Conservation (phyloP, 2,329 filamentous ascomycete species). For the Alternaria gaisen region DNA sequence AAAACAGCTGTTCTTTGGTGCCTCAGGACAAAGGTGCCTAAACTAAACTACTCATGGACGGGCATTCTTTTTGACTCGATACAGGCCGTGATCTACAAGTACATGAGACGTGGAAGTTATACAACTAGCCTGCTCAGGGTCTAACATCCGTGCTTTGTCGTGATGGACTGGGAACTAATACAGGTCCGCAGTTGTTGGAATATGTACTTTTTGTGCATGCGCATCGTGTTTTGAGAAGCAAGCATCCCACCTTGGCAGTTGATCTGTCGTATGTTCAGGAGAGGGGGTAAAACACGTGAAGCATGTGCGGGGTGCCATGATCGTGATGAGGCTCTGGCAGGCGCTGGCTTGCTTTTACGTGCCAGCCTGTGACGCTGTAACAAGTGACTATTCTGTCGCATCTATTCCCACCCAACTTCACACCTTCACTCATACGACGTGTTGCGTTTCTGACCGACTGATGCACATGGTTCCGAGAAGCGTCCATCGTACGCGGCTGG, state of each 20-base stretch:
- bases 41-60: background rate
- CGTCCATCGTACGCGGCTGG: background rate
- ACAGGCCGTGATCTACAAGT: background rate
- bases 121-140: slow-evolving; percentile 1
- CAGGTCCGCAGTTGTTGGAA: slow-evolving; percentile 7
- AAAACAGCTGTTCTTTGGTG: background rate
- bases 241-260: slow-evolving; percentile 1
- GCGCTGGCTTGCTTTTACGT: slow-evolving; percentile 2
- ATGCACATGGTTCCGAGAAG: slow-evolving; percentile 9
- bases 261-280: background rate
- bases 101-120: slow-evolving; percentile 3
- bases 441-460: background rate
- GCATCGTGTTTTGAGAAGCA: slow-evolving; percentile 9
- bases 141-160: background rate
- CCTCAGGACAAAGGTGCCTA: background rate
- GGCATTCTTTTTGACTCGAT: slow-evolving; percentile 6
- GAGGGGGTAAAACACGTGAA: background rate
- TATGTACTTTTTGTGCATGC: slow-evolving; percentile 12
- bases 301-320: slow-evolving; percentile 1
- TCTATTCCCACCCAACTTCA: too few relatives aligned
- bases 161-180: background rate
- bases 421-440: background rate
- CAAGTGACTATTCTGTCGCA: too few relatives aligned
- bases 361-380: background rate
- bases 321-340: background rate